phyloP scores from a whole-genome alignment of 140 eudicot genomes.

The Stevia rebaudiana region DNA sequence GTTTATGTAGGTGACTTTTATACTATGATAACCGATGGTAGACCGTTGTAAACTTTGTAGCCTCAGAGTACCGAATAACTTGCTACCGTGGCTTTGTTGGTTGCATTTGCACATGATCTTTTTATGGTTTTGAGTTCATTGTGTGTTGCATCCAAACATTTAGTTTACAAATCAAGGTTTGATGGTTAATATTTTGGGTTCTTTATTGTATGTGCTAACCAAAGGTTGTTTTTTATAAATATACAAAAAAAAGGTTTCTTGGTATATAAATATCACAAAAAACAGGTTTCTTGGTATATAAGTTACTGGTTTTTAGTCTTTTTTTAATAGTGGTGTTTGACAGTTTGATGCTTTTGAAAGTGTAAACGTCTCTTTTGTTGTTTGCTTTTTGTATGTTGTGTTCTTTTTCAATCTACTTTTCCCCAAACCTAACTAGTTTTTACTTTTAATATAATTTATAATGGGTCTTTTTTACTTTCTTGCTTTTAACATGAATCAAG shows the following conservation, averaged over 20 bases:
- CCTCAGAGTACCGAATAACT: conserved; percentile 27
- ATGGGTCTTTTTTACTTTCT: neutral
- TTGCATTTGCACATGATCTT: conserved; percentile 25
- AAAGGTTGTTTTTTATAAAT: conserved; percentile 43
- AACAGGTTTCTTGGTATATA: neutral
- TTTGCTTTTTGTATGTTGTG: conserved; percentile 17
- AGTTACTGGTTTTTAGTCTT: neutral
- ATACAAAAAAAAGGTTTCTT: conserved; percentile 26
- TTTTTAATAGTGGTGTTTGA: neutral
- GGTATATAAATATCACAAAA: conserved; percentile 15
- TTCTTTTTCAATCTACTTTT: neutral
- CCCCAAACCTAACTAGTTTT: neutral
- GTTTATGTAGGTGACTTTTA: conserved; percentile 31
- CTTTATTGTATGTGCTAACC: conserved; percentile 50
- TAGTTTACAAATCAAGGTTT: conserved; percentile 36
- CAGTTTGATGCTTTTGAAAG: too few relatives aligned
- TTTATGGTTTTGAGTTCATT: conserved; percentile 26
- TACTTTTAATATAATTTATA: neutral
- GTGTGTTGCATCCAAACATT: conserved; percentile 26
- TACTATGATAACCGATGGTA: conserved; percentile 15
- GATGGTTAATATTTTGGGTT: conserved; percentile 28
- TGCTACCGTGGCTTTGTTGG: conserved; percentile 35
- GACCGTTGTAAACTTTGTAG: conserved; percentile 34
- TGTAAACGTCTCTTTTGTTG: conserved; percentile 12
- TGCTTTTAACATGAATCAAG: neutral